These are phyloP conservation scores for Beauveria caledonica DNA, from an alignment of 2,329 filamentous ascomycete genomes.

Conservation along the genomic window DNA sequence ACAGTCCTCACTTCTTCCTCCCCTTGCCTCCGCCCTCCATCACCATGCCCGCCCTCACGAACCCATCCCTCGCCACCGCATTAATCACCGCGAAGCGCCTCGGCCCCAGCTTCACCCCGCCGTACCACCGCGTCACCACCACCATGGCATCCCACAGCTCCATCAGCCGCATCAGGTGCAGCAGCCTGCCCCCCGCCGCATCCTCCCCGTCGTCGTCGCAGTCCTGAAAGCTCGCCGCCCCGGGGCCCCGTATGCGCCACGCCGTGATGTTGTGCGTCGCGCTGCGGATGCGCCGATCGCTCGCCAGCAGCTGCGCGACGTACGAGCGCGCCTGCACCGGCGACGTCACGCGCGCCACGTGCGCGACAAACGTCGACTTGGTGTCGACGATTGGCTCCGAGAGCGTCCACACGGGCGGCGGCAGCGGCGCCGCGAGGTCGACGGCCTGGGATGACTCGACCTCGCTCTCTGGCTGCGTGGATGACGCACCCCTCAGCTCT, in stretches of 20 bases:
- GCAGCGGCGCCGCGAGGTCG: slow-evolving; percentile 21
- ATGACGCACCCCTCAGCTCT: neutral
- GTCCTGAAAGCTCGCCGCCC: slow-evolving; percentile 63
- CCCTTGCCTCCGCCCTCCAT: slow-evolving; percentile 40
- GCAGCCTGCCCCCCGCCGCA: slow-evolving; percentile 74
- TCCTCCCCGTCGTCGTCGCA: slow-evolving; percentile 95
- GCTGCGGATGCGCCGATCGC: slow-evolving; percentile 74
- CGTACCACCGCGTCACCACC: slow-evolving; percentile 92
- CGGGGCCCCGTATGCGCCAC: slow-evolving; percentile 66
- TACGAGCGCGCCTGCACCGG: slow-evolving; percentile 62
- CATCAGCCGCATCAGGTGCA: slow-evolving; percentile 93
- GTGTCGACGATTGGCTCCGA: slow-evolving; percentile 70
- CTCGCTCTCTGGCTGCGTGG: neutral
- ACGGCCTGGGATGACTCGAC: slow-evolving; percentile 14
- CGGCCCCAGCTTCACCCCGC: slow-evolving; percentile 80
- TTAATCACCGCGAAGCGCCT: slow-evolving; percentile 90
- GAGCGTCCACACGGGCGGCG: slow-evolving; percentile 56
- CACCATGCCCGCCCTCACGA: slow-evolving; percentile 68
- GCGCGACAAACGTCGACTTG: slow-evolving; percentile 81
- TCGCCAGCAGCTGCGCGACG: slow-evolving; percentile 67
- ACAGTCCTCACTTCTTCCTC: slow-evolving; percentile 28
- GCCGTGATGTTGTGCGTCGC: slow-evolving; percentile 96
- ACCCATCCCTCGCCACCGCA: slow-evolving; percentile 70
- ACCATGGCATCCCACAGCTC: slow-evolving; percentile 89
- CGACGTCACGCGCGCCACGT: slow-evolving; percentile 61